Conservation (phyloP, 169 alveolate genomes). For the Eimeria falciformis region DNA sequence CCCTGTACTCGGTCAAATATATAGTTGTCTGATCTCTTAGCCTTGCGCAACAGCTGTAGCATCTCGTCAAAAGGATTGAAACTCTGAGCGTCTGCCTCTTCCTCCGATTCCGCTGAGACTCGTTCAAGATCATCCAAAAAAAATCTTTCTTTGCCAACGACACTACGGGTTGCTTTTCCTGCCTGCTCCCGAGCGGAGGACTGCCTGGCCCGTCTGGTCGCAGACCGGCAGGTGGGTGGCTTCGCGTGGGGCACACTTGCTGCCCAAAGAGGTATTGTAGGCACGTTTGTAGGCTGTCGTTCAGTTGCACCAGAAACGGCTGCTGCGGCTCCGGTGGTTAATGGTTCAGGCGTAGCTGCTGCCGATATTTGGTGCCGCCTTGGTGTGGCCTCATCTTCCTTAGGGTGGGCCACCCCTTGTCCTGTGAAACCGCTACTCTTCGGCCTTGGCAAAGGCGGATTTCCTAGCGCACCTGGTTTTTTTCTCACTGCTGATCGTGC, state of each 20-base stretch:
- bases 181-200: neutral
- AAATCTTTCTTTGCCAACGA: neutral
- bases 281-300: neutral
- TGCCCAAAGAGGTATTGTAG: neutral
- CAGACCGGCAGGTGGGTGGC: neutral
- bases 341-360: neutral
- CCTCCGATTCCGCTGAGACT: slow-evolving; percentile 18
- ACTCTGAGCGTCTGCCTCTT: slow-evolving; percentile 33
- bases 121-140: neutral
- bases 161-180: neutral
- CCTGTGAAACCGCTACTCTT: neutral
- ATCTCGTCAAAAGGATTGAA: slow-evolving; percentile 65
- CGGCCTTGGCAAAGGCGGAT: neutral
- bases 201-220: slow-evolving; percentile 2
- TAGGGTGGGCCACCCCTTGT: neutral
- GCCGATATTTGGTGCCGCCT: neutral
- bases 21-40: slow-evolving; percentile 32
- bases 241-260: neutral
- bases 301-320: neutral
- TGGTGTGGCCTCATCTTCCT: neutral
- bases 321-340: neutral
- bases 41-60: slow-evolving; percentile 42
- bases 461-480: neutral
- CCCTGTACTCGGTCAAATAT: neutral
- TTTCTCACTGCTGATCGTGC: neutral